phyloP scores from a whole-genome alignment of 345 rosid species.

The Populus pruinosa region DNA sequence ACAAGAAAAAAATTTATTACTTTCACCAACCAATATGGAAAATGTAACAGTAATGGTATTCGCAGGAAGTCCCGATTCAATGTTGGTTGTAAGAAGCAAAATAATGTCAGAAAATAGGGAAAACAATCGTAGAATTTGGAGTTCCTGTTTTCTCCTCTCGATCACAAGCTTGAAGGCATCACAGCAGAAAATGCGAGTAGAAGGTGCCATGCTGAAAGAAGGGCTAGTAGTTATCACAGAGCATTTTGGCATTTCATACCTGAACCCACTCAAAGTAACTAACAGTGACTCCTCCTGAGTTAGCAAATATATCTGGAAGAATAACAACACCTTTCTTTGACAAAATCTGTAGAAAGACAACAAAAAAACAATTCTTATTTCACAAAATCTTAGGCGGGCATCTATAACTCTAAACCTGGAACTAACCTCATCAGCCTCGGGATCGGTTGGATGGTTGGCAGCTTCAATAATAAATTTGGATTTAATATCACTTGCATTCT shows the following conservation, averaged over 20 bases:
- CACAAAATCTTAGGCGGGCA: neutral
- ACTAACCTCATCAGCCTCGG: conserved; percentile 89
- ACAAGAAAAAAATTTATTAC: neutral
- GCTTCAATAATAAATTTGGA: conserved; percentile 90
- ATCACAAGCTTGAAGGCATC: neutral
- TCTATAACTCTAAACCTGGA: conserved; percentile 4
- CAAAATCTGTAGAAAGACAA: conserved; percentile 46
- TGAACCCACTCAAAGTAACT: conserved; percentile 99
- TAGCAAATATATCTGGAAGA: conserved; percentile 93
- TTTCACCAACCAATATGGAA: too few species aligned
- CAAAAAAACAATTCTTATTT: neutral
- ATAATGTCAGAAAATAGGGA: neutral
- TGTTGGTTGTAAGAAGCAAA: neutral
- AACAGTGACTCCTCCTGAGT: conserved; percentile 96
- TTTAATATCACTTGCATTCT: conserved; percentile 78
- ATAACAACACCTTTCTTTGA: conserved; percentile 82
- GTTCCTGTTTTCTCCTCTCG: neutral
- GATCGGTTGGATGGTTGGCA: conserved; percentile 97
- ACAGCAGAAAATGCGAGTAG: neutral
- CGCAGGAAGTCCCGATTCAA: neutral
- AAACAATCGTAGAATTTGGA: neutral
- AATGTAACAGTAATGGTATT: neutral
- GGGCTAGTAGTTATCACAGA: neutral
- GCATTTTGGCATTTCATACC: conserved; percentile 34
- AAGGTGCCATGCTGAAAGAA: neutral